phyloP scores from a whole-genome alignment of 2,329 filamentous ascomycete genomes.

The Xylariaceae sp. region DNA sequence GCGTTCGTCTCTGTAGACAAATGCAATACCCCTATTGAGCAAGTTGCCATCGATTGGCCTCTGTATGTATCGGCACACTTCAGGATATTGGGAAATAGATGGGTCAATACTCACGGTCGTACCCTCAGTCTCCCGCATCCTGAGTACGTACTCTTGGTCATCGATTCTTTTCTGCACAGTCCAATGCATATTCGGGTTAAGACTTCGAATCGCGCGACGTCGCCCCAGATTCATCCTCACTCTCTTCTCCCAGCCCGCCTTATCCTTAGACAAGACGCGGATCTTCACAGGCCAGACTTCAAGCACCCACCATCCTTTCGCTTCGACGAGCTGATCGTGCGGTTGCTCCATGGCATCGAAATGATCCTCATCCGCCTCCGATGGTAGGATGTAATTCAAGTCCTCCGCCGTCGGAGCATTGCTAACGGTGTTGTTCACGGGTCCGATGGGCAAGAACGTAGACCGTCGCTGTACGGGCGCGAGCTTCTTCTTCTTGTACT shows the following conservation, averaged over 20 bases:
- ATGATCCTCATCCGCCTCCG: constrained; percentile 12
- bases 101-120: constrained; percentile 8
- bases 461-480: constrained; percentile 10
- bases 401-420: constrained; percentile 9
- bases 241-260: constrained; percentile 13
- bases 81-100: too few relatives aligned
- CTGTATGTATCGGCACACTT: too few relatives aligned
- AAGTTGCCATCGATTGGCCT: too few relatives aligned
- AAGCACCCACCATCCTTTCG: constrained; percentile 13
- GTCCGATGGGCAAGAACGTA: constrained; percentile 11
- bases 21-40: too few relatives aligned
- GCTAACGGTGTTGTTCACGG: constrained; percentile 3
- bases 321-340: constrained; percentile 8
- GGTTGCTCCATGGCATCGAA: constrained; percentile 10
- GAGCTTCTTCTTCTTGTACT: constrained; percentile 6
- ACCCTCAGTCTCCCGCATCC: constrained; percentile 4
- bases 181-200: constrained; percentile 13
- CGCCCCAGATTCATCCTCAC: constrained; percentile 9
- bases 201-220: constrained; percentile 1
- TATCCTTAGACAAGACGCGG: constrained; percentile 9
- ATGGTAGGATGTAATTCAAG: constrained; percentile 11
- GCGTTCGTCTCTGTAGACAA: too few relatives aligned
- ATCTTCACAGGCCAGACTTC: constrained; percentile 16
- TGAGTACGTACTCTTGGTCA: constrained; percentile 4
- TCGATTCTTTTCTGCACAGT: constrained; percentile 14